Conservation (phyloP, 176 grass and related monocot species). For the Raddia distichophylla region DNA sequence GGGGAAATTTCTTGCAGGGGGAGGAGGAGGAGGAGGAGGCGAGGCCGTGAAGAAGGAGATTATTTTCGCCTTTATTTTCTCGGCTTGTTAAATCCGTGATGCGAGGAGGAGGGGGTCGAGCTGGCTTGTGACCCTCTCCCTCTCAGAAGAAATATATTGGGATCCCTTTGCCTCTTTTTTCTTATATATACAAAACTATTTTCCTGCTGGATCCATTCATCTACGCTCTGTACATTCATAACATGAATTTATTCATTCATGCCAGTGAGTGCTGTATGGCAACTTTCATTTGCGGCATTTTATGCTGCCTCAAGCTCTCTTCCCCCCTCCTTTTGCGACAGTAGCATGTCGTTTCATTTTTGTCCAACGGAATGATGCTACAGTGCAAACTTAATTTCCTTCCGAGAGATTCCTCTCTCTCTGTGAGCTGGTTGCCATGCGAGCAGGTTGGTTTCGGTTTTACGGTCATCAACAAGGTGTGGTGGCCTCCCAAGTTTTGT, state of each 20-base stretch:
- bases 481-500: neutral
- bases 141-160: conserved; percentile 34
- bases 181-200: neutral
- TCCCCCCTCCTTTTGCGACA: no score
- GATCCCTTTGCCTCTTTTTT: neutral
- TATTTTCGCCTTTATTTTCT: conserved; percentile 40
- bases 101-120: conserved; percentile 36
- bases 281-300: neutral
- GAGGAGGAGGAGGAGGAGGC: neutral
- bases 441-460: no score
- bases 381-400: no score
- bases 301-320: neutral
- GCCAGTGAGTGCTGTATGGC: neutral
- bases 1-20: conserved; percentile 29
- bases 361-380: no score
- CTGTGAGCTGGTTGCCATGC: no score
- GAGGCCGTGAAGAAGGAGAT: conserved; percentile 43
- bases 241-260: neutral
- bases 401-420: no score
- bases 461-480: neutral
- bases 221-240: neutral
- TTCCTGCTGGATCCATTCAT: neutral
- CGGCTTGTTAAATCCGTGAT: conserved; percentile 49
- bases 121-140: neutral
- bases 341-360: no score